Conservation (phyloP, 1,284 basidiomycete genomes). For the Naganishia sp. region DNA sequence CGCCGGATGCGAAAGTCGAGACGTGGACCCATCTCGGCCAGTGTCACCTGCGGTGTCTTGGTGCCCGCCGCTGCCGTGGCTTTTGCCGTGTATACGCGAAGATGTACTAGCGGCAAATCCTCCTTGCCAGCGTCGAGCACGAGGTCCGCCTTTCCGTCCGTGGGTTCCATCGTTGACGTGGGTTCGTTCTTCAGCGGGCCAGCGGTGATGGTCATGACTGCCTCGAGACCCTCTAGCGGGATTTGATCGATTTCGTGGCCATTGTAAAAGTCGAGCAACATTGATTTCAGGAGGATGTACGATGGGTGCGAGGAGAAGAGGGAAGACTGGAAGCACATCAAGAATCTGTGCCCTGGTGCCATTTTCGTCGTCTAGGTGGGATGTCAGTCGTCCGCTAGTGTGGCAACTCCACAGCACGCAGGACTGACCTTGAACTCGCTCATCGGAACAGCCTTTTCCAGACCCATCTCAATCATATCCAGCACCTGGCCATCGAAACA, state of each 20-base stretch:
- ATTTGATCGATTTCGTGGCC: conserved; percentile 82
- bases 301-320: conserved; percentile 89
- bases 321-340: conserved; percentile 94
- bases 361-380: conserved; percentile 72
- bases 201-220: conserved; percentile 84
- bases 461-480: conserved; percentile 93
- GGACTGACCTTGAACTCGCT: conserved; percentile 70
- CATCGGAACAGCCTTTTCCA: conserved; percentile 79
- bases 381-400: conserved; percentile 1
- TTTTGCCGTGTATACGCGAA: conserved; percentile 81
- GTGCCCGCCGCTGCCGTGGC: conserved; percentile 71
- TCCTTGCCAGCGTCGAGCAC: conserved; percentile 41
- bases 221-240: conserved; percentile 81
- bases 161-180: conserved; percentile 42
- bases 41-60: conserved; percentile 74
- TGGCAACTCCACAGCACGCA: too few species aligned
- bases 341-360: conserved; percentile 83
- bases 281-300: conserved; percentile 87
- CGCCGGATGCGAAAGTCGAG: conserved; percentile 82
- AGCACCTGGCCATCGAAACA: conserved; percentile 85
- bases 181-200: conserved; percentile 59
- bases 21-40: conserved; percentile 87
- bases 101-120: conserved; percentile 74
- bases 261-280: conserved; percentile 84
- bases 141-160: conserved; percentile 50